These are phyloP conservation scores for Wickerhamomyces strasburgensis DNA, from an alignment of 805 yeast species.

Conservation along the genomic window DNA sequence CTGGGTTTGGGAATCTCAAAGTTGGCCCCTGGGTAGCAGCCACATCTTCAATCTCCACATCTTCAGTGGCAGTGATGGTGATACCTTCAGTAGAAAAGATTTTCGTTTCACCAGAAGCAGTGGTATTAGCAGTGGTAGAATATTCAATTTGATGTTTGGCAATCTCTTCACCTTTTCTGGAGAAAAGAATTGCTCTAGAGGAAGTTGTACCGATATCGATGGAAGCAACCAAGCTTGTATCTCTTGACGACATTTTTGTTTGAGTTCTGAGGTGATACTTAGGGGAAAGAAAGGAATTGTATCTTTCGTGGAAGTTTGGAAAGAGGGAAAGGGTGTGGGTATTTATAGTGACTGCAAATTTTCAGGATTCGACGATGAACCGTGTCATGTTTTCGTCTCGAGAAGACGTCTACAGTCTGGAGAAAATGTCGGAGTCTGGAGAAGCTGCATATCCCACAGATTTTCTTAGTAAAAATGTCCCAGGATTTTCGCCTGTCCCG, in stretches of 20 bases:
- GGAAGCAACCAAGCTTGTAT: slow-evolving; percentile 45
- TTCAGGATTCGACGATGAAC: neutral
- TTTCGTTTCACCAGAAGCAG: slow-evolving; percentile 45
- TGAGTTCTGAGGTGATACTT: too few species aligned
- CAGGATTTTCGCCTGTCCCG: neutral
- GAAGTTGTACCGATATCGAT: slow-evolving; percentile 92
- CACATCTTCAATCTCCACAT: slow-evolving; percentile 58
- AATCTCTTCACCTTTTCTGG: slow-evolving; percentile 66
- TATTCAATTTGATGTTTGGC: slow-evolving; percentile 90
- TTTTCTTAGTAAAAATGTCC: neutral
- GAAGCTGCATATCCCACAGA: neutral
- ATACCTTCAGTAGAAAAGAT: slow-evolving; percentile 74
- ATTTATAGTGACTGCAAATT: neutral
- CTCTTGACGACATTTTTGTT: slow-evolving; percentile 27
- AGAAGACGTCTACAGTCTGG: neutral
- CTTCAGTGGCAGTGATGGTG: slow-evolving; percentile 50
- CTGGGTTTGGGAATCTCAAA: slow-evolving; percentile 72
- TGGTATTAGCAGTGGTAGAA: slow-evolving; percentile 57
- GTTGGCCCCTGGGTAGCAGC: slow-evolving; percentile 52
- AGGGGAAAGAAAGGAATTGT: too few species aligned
- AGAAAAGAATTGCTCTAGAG: slow-evolving; percentile 80
- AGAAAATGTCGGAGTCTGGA: neutral
- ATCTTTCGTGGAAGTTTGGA: too few species aligned
- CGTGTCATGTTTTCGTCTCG: neutral
- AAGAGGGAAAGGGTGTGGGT: neutral